A percentile compares a stretch with the other conserved stretches of the same genome.
phyloP scores from a whole-genome alignment of 305 asterid species.

The Ajuga reptans region DNA sequence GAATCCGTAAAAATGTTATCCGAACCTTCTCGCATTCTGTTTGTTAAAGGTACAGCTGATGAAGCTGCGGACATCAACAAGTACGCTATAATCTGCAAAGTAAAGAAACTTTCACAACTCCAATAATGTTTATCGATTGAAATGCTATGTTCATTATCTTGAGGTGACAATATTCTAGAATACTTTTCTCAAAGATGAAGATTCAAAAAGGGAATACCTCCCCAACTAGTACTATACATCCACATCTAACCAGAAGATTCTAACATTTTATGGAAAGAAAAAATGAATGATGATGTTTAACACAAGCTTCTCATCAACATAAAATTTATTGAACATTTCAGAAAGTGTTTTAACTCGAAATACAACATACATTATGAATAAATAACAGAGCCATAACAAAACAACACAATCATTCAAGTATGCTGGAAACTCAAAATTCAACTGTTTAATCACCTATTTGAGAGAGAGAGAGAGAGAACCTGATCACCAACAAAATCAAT shows the following conservation, averaged over 20 bases:
- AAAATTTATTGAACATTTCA: background rate
- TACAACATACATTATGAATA: background rate
- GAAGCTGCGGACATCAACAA: conserved; percentile 74
- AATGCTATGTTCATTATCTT: background rate
- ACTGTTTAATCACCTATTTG: background rate
- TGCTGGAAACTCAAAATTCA: background rate
- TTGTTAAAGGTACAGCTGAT: conserved; percentile 69
- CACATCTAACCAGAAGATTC: background rate
- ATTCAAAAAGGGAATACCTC: background rate
- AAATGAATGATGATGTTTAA: background rate
- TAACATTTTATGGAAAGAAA: background rate
- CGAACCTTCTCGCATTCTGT: conserved; percentile 54
- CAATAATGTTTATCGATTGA: background rate
- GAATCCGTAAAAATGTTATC: conserved; percentile 82
- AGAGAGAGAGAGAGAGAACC: conserved; percentile 23
- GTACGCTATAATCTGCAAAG: conserved; percentile 46
- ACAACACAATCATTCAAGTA: background rate
- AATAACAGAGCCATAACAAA: background rate
- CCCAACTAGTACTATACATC: background rate
- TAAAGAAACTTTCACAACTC: background rate
- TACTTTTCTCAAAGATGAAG: background rate
- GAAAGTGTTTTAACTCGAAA: background rate
- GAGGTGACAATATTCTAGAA: background rate
- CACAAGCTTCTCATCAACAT: background rate
- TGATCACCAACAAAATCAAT: conserved; percentile 69